phyloP scores from a whole-genome alignment of 306 rosid genomes.

The Prunus persica region Prunus_persica_NCBIv2 NC_034016.1:14626001-14626500 shows the following conservation, averaged over 20 bases:
- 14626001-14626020: background rate
- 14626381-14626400: background rate
- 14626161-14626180: background rate
- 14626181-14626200: background rate
- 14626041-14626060: background rate
- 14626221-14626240: background rate
- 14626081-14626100: background rate
- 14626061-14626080: background rate
- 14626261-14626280: background rate
- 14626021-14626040: background rate
- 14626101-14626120: background rate
- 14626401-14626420: too few species aligned
- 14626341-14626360: background rate
- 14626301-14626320: background rate
- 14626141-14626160: background rate
- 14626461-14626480: background rate
- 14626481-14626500: slow-evolving; percentile 6
- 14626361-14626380: background rate
- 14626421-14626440: too few species aligned
- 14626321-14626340: background rate
- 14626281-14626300: background rate
- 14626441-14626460: background rate
- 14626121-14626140: background rate
- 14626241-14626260: background rate
- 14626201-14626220: background rate